Percentiles rank a stretch among this genome's conserved stretches.
Evolutionary conservation across 2,329 filamentous ascomycete species (phyloP).

Genomic region (Ilyonectria robusta): DNA sequence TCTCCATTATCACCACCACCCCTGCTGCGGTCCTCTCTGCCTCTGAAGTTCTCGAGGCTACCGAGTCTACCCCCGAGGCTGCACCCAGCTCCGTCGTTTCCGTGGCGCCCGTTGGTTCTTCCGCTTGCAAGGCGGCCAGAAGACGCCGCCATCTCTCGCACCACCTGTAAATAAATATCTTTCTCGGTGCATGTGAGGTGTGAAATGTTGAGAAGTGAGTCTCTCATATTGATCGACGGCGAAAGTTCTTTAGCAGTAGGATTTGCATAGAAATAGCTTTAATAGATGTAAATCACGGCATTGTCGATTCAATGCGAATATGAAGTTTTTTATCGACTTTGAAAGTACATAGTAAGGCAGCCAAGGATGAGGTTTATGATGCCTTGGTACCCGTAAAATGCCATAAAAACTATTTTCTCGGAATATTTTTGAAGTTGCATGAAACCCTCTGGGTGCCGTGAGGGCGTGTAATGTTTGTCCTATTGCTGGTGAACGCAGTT

Average conservation of each 20-base stretch:
- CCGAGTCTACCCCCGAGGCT: background rate
- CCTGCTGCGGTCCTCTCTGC: background rate
- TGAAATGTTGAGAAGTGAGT: background rate
- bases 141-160: conserved; percentile 1
- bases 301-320: background rate
- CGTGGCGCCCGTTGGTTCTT: background rate
- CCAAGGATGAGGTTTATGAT: no score
- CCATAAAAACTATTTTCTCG: no score
- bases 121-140: conserved; percentile 10
- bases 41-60: background rate
- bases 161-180: background rate
- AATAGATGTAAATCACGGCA: background rate
- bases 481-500: no score
- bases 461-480: no score
- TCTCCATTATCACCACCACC: conserved; percentile 1
- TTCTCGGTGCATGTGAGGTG: background rate
- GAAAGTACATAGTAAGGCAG: no score
- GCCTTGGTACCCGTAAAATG: no score
- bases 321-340: no score
- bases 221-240: background rate
- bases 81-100: background rate
- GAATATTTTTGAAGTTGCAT: no score
- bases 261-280: background rate
- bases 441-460: no score
- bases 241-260: background rate